phyloP scores from a whole-genome alignment of 2,329 filamentous ascomycete genomes.

The Rhynchosporium secalis region DNA sequence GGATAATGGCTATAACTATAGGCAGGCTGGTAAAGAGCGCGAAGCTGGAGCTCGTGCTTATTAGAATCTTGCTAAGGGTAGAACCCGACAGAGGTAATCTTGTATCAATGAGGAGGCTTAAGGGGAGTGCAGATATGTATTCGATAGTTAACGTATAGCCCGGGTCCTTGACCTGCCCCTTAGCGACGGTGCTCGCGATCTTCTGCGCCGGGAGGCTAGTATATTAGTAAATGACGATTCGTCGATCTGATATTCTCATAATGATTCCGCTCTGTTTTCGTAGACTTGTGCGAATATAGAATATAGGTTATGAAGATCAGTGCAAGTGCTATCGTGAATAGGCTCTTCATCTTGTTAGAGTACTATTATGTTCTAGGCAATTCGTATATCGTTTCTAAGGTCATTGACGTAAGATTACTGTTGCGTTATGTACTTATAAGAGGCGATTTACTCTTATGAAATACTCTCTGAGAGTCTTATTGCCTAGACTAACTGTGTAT shows the following conservation, averaged over 20 bases:
- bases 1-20: constrained; percentile 9
- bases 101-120: constrained; percentile 14
- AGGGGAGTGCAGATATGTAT: constrained; percentile 13
- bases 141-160: constrained; percentile 18
- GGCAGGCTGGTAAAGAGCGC: constrained; percentile 14
- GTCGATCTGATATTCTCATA: constrained; percentile 1
- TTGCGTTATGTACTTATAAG: not conserved
- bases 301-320: constrained; percentile 4
- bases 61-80: constrained; percentile 1
- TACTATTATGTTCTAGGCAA: constrained; percentile 14
- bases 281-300: constrained; percentile 18
- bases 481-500: not conserved
- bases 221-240: constrained; percentile 11
- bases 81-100: not conserved
- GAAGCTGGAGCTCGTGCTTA: constrained; percentile 14
- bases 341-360: constrained; percentile 20
- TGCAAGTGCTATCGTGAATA: constrained; percentile 15
- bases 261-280: not conserved
- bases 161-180: constrained; percentile 6
- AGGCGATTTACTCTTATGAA: constrained; percentile 6
- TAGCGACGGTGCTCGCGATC: constrained; percentile 9
- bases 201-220: not conserved
- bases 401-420: not conserved
- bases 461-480: not conserved
- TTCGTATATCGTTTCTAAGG: constrained; percentile 11